Base-by-base conservation (phyloP, 2,329 filamentous ascomycete species). In the Raffaelea deltoideospora region DNA sequence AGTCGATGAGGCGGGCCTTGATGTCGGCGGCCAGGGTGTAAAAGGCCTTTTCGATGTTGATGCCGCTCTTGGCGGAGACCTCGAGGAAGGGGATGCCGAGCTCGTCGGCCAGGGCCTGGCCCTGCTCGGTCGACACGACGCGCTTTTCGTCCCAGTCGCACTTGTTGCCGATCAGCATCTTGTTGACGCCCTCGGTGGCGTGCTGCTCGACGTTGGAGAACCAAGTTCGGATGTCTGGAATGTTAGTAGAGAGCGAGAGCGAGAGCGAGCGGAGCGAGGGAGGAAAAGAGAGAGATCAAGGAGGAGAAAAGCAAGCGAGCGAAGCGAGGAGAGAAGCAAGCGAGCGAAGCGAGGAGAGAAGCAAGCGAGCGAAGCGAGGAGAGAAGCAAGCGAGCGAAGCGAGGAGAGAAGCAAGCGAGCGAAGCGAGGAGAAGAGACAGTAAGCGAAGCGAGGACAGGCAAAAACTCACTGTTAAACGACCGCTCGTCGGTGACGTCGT, bases 61-160 rank as follows among this genome's bases (percentile, higher is more conserved):
- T 95, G 67, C 96, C 96, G 67, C 83, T 88, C 72, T 98, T 98
- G 46, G 90, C 90, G 15, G 85, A 93, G 44, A 98, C 90, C 60
- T 98, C 90, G 57, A 98, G 81, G 70, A 98, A 98, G 17, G 90
- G 88, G 47, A 98, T 93, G 53, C 87, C 86, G 42, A 98, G 78
- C 62, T 96, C 90, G 61, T 94, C 82, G 41, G 90, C 90, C 39
- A 98, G 74, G 47, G 79, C 79, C 60, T 98, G 87, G 50, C 90
- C 90, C 54, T 86, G 80, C 58, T 95, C 87, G 41, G 82, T 93
- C 34, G 84, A 86, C 30, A 98, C 82, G 38, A 83, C 86, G 48
- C 90, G 80, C 72, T 96, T 96, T 65, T 98, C 90, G 62, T 96
- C 90, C 90, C 90, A 96, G 63, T 98, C 90, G 65, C 90, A 98